Base-by-base conservation (phyloP, 805 yeast species). In the Priceomyces medius region DNA sequence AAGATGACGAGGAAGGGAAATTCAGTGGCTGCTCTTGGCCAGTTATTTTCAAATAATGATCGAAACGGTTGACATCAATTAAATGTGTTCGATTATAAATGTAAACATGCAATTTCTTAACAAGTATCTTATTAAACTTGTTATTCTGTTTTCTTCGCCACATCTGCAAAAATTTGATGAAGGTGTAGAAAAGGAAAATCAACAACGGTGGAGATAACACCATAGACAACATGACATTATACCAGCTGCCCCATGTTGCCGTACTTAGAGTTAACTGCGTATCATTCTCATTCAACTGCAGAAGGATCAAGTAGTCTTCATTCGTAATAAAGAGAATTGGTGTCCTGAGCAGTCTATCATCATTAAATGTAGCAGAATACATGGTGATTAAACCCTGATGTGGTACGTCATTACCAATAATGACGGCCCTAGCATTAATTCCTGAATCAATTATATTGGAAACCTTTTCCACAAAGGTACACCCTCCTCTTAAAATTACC, bases 401-500 rank as follows among this genome's bases (percentile, higher is more conserved):
- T 5, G 73, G 72, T 42, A 64, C 72, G 50, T 77, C 71, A 53
- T 80, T 81, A 23, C 81, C 84, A 7, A 81, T 70, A n/a, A 81
- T 59, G 8, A 80, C 76, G 4, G 79, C 78, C 10, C 45, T 54
- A 0, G 84, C 83, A 10, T 45, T 46, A 34, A 59, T 40, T 8
- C 55, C 58, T 2, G 66, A 60, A 2, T 55, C 53, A 42, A 77
- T 63, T 38, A 80, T 50, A 41, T 68, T 66, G 29, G 62, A 50
- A 13, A 80, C 74, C 50, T 81, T 81, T 12, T 68, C 67, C 36
- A 73, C 77, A 52, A 80, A 77, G 17, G 79, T 69, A 58, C 84
- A 79, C 3, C 65, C 72, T 4, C 84, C 84, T n/a, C 82, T 44
- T 42, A 63, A 48, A 2, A 63, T 55, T 3, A 66, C 48, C 14